Evolutionary conservation across 306 rosid genomes (phyloP), one percentile per base, ranked within the genome.

Genomic region (Vigna hirtella): DNA sequence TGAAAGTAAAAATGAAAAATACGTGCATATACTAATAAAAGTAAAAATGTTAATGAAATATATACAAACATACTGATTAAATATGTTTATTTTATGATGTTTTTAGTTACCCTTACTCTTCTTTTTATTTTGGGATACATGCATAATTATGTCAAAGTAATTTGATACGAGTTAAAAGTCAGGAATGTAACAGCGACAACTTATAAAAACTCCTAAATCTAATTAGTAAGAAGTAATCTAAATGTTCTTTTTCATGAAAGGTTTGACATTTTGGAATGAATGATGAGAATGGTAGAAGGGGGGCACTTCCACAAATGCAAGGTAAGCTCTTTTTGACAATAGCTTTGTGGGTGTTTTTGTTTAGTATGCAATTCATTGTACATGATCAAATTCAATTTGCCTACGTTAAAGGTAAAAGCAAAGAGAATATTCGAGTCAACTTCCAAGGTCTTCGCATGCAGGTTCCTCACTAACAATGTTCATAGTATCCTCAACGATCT

Each of bases 361-460:
- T 55, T 56, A 22, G 14, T 14, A 26, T 48, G 49, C 0, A 43
- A 43, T 43, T 43, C 1, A 43, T 10, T 9, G 12, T 10, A 43
- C 49, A 43, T 43, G 3, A 43, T 43, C 15, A 43, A 69, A 49
- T 69, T 16, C 22, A 67, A 22, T 45, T 45, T 67, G 42, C 7
- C 49, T 13, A 68, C 10, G 43, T 8, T 24, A 45, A 13, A 45
- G 17, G 38, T n/a, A 22, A 67, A 68, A 68, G 57, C 40, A 68
- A 47, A 2, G 49, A 43, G 49, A 43, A 43, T 43, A 43, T 43
- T 43, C 49, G 49, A 42, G 36, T 66, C 7, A 70, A 70, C n/a
- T 70, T 51, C 74, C 59, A 28, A 50, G 74, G 61, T 70, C 74
- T 24, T 68, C 13, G 55, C 72, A 67, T 45, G 73, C 73, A 40